Evolutionary conservation across 768 basidiomycete genomes (phyloP), one percentile per base, ranked within the genome.

Genomic region (Rickenella mellea): DNA sequence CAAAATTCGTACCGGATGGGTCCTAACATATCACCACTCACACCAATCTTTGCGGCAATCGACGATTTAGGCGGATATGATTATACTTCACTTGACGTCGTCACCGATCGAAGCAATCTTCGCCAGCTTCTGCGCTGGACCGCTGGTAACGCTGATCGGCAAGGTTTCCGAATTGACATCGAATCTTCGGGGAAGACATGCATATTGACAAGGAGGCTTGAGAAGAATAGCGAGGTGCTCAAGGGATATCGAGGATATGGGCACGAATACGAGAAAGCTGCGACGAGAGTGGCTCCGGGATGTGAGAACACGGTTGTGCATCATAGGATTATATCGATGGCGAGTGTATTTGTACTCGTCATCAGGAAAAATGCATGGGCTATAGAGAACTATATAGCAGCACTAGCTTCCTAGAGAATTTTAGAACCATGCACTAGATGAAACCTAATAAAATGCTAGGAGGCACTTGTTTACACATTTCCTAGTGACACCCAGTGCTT

Each of bases 91-190:
- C 53, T 74, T 5, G 64, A 73, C 14, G 60, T 74, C 31, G 61
- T 85, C 46, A 76, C 80, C 0, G 82, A 84, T 51, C 69, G 84
- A 24, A 85, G 83, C 50, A 66, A 65, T 20, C 60, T 85, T 14
- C 69, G 82, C 20, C 83, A 81, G 55, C 60, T 86, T 29, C 51
- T 77, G 17, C 65, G 76, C 20, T 82, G 76, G 78, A 64, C 71
- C 15, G 50, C 51, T 15, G 37, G 50, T 12, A 36, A 10, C 11
- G 38, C 43, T 6, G 47, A 48, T 19, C n/a, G n/a, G n/a, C 55
- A 53, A 14, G 63, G 59, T 20, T 89, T 87, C 52, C 65, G 85
- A 15, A 82, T 89, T 47, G 83, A 89, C 43, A 46, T 77, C 3
- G 76, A 87, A 53, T 62, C 83, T 14, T 70, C 66, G 0, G 81